Percentiles rank a stretch among this genome's conserved stretches.
These are phyloP conservation scores for Dionaea muscipula DNA, from an alignment of 179 eudicot species.

Conservation along the genomic window DNA sequence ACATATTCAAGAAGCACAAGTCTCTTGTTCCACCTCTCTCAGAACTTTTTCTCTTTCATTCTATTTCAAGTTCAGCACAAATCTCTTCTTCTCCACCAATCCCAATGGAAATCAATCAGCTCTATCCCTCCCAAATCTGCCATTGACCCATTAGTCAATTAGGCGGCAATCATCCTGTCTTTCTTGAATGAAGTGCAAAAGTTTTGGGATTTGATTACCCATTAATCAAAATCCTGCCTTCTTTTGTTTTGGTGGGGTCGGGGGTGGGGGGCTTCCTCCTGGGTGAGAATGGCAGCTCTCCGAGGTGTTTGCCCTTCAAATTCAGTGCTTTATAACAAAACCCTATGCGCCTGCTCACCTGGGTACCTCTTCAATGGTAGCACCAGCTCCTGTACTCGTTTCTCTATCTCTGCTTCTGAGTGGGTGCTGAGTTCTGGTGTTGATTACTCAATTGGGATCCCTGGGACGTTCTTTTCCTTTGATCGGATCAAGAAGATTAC, in stretches of 20 bases:
- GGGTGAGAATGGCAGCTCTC: conserved; percentile 19
- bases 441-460: conserved; percentile 40
- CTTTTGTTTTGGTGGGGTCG: no score
- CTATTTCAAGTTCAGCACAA: no score
- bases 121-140: no score
- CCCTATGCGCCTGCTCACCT: conserved; percentile 66
- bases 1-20: no score
- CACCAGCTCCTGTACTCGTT: conserved; percentile 27
- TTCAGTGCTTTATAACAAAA: conserved; percentile 44
- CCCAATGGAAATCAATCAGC: no score
- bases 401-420: conserved; percentile 18
- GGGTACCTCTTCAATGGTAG: conserved; percentile 48
- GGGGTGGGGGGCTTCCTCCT: no score
- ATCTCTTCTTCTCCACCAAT: no score
- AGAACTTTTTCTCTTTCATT: no score
- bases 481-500: conserved; percentile 58
- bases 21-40: no score
- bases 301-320: conserved; percentile 33
- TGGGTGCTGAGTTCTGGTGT: conserved; percentile 48
- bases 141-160: no score
- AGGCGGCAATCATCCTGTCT: no score
- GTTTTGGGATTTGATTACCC: not conserved
- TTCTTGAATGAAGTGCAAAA: no score
- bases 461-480: conserved; percentile 56
- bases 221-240: not conserved